Base-by-base conservation (phyloP, 441 rosid species). In the Bocquillonia castaneifolia region DNA sequence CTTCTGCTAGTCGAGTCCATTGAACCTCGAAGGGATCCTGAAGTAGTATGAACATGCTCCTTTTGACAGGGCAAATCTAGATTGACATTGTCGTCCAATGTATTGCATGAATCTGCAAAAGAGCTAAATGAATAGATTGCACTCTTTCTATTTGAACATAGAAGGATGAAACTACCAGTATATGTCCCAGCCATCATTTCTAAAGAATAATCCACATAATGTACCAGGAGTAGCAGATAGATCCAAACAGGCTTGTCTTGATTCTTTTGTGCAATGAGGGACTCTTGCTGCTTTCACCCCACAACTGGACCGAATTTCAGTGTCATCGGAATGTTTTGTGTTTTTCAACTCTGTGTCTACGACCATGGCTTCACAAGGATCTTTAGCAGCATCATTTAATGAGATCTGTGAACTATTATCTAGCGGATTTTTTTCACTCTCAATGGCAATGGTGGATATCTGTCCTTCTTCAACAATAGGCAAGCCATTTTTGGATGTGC, bases 141-240 rank as follows among this genome's bases (percentile, higher is more conserved):
- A 59, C 26, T 10, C 2, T 10, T n/a, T n/a, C n/a, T 12, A 69
- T 51, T 52, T 25, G 18, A 51, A 18, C 5, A 37, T 6, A 3
- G 39, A 14, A 61, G n/a, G 14, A 14, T n/a, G 56, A 18, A 36
- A 59, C 59, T 0, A 52, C 45, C 29, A 56, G 15, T 39, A 25
- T 25, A 47, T 56, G 52, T 60, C 55, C 63, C 66, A 60, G 67
- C 42, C 52, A 13, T 54, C 34, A 39, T 56, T 42, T 47, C 23
- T 10, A 57, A 60, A 34, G 48, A 51, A 50, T 13, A 68, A 64
- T 55, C 45, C 47, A 75, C 57, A 60, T 45, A 71, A 40, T 63
- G 51, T 78, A 80, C 81, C 82, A 28, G 69, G 72, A 54, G 81
- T 72, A 62, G 69, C 53, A 37, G 78, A 76, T 28, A 72, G 67